phyloP scores from a whole-genome alignment of 306 rosid genomes.

The Cucumis hystrix region DNA sequence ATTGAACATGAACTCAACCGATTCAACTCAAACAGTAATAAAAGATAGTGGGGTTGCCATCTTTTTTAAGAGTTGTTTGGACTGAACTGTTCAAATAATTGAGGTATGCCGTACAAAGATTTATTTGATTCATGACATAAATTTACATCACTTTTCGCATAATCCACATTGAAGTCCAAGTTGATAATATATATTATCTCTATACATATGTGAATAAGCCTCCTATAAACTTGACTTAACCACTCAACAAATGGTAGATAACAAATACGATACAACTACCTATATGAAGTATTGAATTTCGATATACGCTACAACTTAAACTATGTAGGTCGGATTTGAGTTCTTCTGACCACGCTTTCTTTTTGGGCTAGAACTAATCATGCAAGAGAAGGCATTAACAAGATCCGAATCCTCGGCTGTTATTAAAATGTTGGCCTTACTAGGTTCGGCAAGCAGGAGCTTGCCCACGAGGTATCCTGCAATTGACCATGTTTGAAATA shows the following conservation, averaged over 20 bases:
- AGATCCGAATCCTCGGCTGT: slow-evolving; percentile 81
- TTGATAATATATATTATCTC: neutral
- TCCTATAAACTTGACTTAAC: neutral
- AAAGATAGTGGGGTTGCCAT: too few relatives aligned
- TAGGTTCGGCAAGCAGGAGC: slow-evolving; percentile 53
- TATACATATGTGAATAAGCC: neutral
- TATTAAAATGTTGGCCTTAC: slow-evolving; percentile 51
- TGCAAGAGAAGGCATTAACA: slow-evolving; percentile 49
- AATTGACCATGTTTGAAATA: slow-evolving; percentile 73
- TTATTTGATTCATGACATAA: neutral
- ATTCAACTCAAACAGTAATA: too few relatives aligned
- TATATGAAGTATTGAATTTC: neutral
- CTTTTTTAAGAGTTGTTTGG: too few relatives aligned
- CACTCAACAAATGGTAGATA: neutral
- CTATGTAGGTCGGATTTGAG: slow-evolving; percentile 43
- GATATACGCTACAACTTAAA: slow-evolving; percentile 13
- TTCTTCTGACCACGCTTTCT: slow-evolving; percentile 54
- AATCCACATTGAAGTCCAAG: neutral
- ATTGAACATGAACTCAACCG: too few relatives aligned
- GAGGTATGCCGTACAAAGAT: neutral
- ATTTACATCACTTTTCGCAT: neutral
- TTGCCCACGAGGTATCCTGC: slow-evolving; percentile 72
- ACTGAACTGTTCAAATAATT: neutral
- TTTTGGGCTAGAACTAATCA: slow-evolving; percentile 47
- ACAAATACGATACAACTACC: neutral